phyloP scores from a whole-genome alignment of 768 basidiomycete species.

The Termitomyces sp. region DNA sequence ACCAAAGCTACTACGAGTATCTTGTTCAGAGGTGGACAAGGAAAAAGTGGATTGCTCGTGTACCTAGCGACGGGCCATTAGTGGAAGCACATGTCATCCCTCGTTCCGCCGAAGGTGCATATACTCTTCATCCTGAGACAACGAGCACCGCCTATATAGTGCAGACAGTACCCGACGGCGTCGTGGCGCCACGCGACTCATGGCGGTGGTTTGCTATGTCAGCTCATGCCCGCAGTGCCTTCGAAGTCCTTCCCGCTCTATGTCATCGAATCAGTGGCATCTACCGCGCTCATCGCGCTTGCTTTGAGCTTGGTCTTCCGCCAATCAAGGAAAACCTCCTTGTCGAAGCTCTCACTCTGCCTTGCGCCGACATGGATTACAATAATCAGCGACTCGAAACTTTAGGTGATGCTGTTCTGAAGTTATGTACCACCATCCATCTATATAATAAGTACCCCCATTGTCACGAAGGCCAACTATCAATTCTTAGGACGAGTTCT shows the following conservation, averaged over 20 bases:
- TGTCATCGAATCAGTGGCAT: slow-evolving; percentile 60
- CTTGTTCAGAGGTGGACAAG: slow-evolving; percentile 51
- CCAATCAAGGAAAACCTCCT: slow-evolving; percentile 51
- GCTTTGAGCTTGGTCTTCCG: slow-evolving; percentile 54
- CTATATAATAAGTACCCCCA: slow-evolving; percentile 71
- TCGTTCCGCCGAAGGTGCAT: slow-evolving; percentile 35
- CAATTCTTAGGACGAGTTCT: slow-evolving; percentile 52
- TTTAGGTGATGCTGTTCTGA: slow-evolving; percentile 78
- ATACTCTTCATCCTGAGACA: slow-evolving; percentile 20
- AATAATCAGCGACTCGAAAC: slow-evolving; percentile 88
- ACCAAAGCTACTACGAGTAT: slow-evolving; percentile 53
- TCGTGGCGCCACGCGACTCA: slow-evolving; percentile 34
- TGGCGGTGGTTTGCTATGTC: slow-evolving; percentile 56
- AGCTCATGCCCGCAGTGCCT: slow-evolving; percentile 40
- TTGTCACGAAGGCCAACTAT: slow-evolving; percentile 81
- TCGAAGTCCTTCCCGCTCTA: slow-evolving; percentile 59
- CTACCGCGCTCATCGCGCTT: slow-evolving; percentile 52
- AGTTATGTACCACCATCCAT: slow-evolving; percentile 71
- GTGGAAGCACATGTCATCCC: slow-evolving; percentile 47
- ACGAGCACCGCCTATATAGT: slow-evolving; percentile 7
- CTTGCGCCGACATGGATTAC: slow-evolving; percentile 54
- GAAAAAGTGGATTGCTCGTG: slow-evolving; percentile 32
- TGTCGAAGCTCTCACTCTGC: slow-evolving; percentile 73
- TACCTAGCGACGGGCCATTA: slow-evolving; percentile 56
- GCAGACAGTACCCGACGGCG: slow-evolving; percentile 18